Base-by-base conservation (phyloP, 805 yeast species). In the Cyberlindnera xylosilytica region DNA sequence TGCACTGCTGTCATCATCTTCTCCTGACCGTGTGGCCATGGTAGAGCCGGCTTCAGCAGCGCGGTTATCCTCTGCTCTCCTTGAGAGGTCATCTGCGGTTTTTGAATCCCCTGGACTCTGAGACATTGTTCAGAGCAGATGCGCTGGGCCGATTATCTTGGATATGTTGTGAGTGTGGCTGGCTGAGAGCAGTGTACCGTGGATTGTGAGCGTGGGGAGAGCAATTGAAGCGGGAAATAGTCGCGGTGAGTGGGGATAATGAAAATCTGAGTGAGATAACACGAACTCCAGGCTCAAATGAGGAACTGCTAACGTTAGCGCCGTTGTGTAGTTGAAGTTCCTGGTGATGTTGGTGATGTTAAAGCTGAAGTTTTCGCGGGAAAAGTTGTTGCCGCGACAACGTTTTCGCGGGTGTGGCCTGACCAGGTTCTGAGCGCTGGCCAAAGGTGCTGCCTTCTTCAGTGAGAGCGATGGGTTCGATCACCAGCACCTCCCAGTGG, bases 61-160 rank as follows among this genome's bases (percentile, higher is more conserved):
- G 19, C 66, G 61, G 29, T 68, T 63, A 44, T 60, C 53, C 41
- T 65, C 66, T 3, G 68, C 36, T 19, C 62, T 61, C 36, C 65
- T 63, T 19, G 72, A 49, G 35, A 66, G 66, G 35, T 51, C 58
- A 53, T 60, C 58, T 43, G 57, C 56, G n/a, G 47, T 58, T 63
- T 39, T 56, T 57, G 33, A 53, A 37, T 42, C 52, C 41, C 42
- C 51, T 56, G 5, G 20, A 19, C 11, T 5, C 12, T 31, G 36
- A 10, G 42, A 39, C 42, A 39, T 39, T n/a, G n/a, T n/a, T n/a
- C n/a, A n/a, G n/a, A n/a, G n/a, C n/a, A n/a, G n/a, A n/a, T n/a
- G n/a, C n/a, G n/a, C n/a, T n/a, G n/a, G n/a, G n/a, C n/a, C n/a
- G n/a, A n/a, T n/a, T n/a, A n/a, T n/a, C n/a, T n/a, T n/a, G n/a